phyloP scores from a whole-genome alignment of 345 rosid genomes.

The Arabis hirsuta region DNA sequence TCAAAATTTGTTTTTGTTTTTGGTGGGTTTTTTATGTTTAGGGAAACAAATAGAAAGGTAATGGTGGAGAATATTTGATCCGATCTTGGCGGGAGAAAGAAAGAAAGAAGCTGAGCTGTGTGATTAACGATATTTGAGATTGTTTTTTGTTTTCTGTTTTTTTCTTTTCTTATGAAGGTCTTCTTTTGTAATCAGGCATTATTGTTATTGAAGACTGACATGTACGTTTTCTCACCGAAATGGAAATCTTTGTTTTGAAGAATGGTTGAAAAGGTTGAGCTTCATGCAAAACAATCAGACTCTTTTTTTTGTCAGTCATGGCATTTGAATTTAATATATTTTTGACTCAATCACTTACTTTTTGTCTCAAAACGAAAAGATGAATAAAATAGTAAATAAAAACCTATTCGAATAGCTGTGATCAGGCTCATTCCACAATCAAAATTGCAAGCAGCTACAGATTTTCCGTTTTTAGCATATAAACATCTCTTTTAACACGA shows the following conservation, averaged over 20 bases:
- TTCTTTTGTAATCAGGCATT: too few species aligned
- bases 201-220: too few species aligned
- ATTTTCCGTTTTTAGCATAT: conserved; percentile 1
- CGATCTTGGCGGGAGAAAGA: conserved; percentile 26
- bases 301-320: too few species aligned
- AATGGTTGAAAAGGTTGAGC: too few species aligned
- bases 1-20: background rate
- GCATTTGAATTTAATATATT: too few species aligned
- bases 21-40: conserved; percentile 39
- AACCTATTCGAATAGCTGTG: conserved; percentile 3
- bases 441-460: conserved; percentile 32
- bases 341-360: too few species aligned
- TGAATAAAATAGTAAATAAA: background rate
- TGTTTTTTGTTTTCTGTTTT: too few species aligned
- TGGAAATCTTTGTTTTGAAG: too few species aligned
- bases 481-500: conserved; percentile 1
- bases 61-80: conserved; percentile 13
- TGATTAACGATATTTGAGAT: background rate
- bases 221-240: too few species aligned
- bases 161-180: too few species aligned
- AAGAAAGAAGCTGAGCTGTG: background rate
- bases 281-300: too few species aligned
- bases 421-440: conserved; percentile 22
- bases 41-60: conserved; percentile 1
- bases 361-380: background rate